Evolutionary conservation across 2,329 filamentous ascomycete genomes (phyloP), one percentile per base, ranked within the genome.

Genomic region (Fusarium sp.): DNA sequence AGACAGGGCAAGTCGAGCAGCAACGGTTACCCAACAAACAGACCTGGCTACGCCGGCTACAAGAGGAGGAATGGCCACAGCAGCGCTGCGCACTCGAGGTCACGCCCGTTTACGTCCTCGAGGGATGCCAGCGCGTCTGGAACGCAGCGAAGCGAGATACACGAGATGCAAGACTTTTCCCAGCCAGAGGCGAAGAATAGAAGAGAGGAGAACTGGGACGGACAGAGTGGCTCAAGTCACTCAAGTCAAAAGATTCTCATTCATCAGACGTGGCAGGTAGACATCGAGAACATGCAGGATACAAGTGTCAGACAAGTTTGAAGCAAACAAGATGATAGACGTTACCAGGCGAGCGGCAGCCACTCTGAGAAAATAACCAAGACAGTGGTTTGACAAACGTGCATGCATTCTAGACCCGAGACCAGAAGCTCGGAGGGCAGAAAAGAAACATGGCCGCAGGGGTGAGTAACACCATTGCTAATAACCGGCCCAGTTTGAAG

Each of bases 241-340:
- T 66, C 69, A 8, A 72, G 70, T 29, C 70, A 72, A 21, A 72
- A 64, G 36, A 71, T 72, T 41, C 53, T 72, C 10, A 70, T 72
- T 31, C 65, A 72, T 7, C 69, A 69, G 50, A 69, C 69, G 15
- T 72, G 70, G 70, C 59, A 69, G 13, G 67, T 72, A 5, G 69
- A 72, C n/a, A 43, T 69, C 21, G 57, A 72, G 54, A 65, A 44
- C 14, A 53, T 61, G 47, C 47, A 56, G 9, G 55, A 55, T 11
- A 47, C 39, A 21, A 27, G n/a, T 6, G 4, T 35, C 13, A 37
- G 25, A 39, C 32, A 51, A 31, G 15, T 27, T n/a, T 63, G 41
- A 46, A 17, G 17, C 45, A 17, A 23, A 21, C 19, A 19, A 19
- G 4, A 19, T 19, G 19, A 19, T 19, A 19, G 19, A 19, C 19